phyloP scores from a whole-genome alignment of 1,139 yeast genomes.

The Nadsonia commutata region DNA sequence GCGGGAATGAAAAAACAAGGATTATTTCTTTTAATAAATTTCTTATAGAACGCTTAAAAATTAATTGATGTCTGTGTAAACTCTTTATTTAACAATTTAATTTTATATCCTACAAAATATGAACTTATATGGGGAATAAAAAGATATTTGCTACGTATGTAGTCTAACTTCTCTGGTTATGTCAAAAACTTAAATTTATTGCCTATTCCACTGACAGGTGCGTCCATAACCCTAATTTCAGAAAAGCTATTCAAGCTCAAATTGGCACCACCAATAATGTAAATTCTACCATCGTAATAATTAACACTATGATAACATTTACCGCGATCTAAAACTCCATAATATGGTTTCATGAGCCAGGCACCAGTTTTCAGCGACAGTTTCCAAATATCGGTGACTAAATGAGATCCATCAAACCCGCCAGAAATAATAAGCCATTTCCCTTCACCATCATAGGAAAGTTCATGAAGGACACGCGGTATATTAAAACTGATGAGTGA shows the following conservation, averaged over 20 bases:
- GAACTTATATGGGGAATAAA: no score
- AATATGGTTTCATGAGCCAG: not conserved
- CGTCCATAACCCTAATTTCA: not conserved
- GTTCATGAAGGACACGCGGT: not conserved
- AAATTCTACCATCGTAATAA: not conserved
- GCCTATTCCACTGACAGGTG: not conserved
- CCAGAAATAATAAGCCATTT: not conserved
- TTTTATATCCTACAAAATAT: no score
- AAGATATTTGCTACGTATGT: no score
- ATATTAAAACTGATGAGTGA: not conserved
- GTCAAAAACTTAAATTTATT: not conserved
- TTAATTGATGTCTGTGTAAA: no score
- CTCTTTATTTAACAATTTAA: no score
- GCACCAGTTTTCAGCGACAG: not conserved
- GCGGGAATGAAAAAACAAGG: no score
- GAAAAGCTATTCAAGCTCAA: not conserved
- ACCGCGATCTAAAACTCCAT: not conserved
- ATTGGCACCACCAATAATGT: not conserved
- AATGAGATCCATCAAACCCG: not conserved
- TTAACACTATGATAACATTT: not conserved
- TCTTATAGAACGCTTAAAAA: no score
- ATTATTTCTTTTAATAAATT: no score
- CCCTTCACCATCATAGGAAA: not conserved
- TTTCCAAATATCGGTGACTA: not conserved
- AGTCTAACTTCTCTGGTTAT: no score